Conservation (phyloP, 176 grass and related monocot species). For the Musa schizocarpa region DNA sequence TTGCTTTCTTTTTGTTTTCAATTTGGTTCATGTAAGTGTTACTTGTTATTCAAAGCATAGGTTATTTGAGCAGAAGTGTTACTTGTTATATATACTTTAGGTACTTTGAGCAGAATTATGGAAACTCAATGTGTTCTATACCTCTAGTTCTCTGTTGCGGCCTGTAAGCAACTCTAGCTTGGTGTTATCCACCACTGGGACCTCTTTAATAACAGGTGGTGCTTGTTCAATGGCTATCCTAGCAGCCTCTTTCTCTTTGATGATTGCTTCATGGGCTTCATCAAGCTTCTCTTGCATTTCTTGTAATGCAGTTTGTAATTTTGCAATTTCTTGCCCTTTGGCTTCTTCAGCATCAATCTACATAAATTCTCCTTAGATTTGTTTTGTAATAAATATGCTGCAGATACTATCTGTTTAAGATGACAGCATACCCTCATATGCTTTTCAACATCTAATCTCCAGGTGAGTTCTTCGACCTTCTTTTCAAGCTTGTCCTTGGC, state of each 20-base stretch:
- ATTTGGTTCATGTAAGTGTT: background rate
- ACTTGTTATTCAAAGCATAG: background rate
- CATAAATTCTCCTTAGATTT: background rate
- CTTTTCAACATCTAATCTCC: slow-evolving; percentile 92
- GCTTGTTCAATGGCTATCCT: slow-evolving; percentile 73
- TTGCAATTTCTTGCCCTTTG: slow-evolving; percentile 73
- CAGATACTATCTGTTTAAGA: background rate
- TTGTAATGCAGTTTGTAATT: slow-evolving; percentile 63
- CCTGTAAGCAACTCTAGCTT: slow-evolving; percentile 57
- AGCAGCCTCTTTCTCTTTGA: slow-evolving; percentile 64
- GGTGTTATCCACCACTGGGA: slow-evolving; percentile 57
- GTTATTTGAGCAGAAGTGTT: background rate
- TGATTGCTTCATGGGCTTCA: slow-evolving; percentile 54
- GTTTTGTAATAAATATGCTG: background rate
- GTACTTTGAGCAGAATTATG: background rate
- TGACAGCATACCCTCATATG: slow-evolving; percentile 67
- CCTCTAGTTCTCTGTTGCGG: slow-evolving; percentile 69
- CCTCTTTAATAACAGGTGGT: slow-evolving; percentile 70
- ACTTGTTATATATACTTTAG: background rate
- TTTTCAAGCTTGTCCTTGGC: slow-evolving; percentile 98
- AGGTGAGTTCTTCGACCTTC: slow-evolving; percentile 87
- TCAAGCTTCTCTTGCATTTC: slow-evolving; percentile 67
- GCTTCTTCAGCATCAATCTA: slow-evolving; percentile 75
- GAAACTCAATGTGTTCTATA: slow-evolving; percentile 8
- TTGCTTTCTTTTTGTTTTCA: background rate